Conservation (phyloP, 805 yeast genomes). For the Priceomyces castillae region DNA sequence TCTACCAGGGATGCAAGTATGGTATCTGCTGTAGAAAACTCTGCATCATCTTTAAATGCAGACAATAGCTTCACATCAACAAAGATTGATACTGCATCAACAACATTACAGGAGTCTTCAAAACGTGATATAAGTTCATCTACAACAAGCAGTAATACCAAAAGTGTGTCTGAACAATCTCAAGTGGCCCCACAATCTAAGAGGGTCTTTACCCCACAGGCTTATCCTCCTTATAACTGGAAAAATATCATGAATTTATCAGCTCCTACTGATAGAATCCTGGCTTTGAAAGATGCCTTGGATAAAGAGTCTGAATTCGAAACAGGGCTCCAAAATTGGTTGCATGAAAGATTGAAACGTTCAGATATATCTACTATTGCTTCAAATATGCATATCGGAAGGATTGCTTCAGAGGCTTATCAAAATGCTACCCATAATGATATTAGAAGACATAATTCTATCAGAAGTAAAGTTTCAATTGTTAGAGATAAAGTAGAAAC, state of each 20-base stretch:
- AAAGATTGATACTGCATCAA: not conserved
- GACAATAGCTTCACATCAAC: not conserved
- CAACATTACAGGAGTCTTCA: not conserved
- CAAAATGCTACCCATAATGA: conserved; percentile 60
- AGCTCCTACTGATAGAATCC: conserved; percentile 42
- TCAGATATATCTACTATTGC: conserved; percentile 28
- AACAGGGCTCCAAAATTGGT: conserved; percentile 60
- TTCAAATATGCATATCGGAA: conserved; percentile 44
- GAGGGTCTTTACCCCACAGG: conserved; percentile 4
- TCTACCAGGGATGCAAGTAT: not conserved
- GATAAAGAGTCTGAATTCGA: conserved; percentile 44
- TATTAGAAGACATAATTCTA: conserved; percentile 48
- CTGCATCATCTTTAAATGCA: not conserved
- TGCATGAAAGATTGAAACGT: conserved; percentile 44
- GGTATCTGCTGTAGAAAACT: not conserved
- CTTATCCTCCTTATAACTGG: conserved; percentile 40
- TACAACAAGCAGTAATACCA: not conserved
- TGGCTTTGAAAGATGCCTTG: conserved; percentile 42
- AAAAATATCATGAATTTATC: conserved; percentile 37
- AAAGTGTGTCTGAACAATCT: conserved; percentile 1
- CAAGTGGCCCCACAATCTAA: not conserved
- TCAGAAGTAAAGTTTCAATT: conserved; percentile 46
- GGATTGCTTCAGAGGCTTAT: conserved; percentile 62
- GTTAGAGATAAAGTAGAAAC: conserved; percentile 49
- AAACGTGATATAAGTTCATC: not conserved